phyloP scores from a whole-genome alignment of 306 rosid genomes.

The Parietaria judaica region DNA sequence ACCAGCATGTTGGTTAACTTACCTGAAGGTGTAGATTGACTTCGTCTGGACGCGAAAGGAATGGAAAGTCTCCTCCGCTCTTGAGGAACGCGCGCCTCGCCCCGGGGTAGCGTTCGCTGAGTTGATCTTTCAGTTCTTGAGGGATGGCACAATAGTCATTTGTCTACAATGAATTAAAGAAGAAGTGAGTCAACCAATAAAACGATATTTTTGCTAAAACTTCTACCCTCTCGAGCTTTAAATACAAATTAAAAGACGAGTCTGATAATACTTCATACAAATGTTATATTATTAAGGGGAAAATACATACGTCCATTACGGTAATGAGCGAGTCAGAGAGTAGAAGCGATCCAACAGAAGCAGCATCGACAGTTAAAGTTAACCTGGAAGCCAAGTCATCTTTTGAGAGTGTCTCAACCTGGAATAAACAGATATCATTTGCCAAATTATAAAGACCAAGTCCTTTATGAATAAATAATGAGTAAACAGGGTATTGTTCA shows the following conservation, averaged over 20 bases:
- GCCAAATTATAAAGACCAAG: no score
- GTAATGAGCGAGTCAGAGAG: slow-evolving; percentile 82
- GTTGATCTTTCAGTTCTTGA: slow-evolving; percentile 78
- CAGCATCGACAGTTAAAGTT: slow-evolving; percentile 80
- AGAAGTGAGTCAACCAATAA: background rate
- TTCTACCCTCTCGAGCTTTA: background rate
- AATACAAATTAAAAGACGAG: background rate
- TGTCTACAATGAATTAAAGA: slow-evolving; percentile 39
- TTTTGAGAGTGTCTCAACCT: slow-evolving; percentile 92
- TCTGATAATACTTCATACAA: background rate
- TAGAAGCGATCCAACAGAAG: slow-evolving; percentile 77
- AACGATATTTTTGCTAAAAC: background rate
- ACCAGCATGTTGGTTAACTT: background rate
- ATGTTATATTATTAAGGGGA: no score
- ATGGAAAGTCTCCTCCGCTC: slow-evolving; percentile 94
- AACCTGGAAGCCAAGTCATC: slow-evolving; percentile 94
- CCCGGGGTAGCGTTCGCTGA: slow-evolving; percentile 78
- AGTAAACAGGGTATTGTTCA: no score
- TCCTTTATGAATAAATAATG: no score
- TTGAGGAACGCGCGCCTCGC: slow-evolving; percentile 86
- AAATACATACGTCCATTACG: slow-evolving; percentile 85
- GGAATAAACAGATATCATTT: slow-evolving; percentile 5
- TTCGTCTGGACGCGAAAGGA: slow-evolving; percentile 98
- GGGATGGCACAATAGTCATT: slow-evolving; percentile 96
- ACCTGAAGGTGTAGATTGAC: slow-evolving; percentile 98